Evolutionary conservation across 176 grass and related monocot genomes (phyloP).

Genomic region (Cenchrus americanus): DNA sequence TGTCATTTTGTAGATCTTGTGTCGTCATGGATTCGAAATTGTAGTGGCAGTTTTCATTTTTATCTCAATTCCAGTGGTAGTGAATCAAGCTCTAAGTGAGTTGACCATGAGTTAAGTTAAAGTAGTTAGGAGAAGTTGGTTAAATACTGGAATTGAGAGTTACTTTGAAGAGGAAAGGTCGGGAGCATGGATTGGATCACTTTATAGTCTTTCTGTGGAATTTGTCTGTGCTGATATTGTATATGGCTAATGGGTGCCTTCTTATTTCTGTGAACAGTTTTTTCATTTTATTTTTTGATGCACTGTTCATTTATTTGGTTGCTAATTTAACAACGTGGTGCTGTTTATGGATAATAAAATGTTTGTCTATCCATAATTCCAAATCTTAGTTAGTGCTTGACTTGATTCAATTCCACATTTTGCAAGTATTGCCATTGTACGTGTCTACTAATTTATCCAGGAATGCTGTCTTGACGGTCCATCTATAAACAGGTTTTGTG

Average conservation of each 20-base stretch:
- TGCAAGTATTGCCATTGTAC: background rate
- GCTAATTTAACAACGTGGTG: background rate
- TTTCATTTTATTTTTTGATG: background rate
- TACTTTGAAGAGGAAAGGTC: background rate
- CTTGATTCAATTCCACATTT: background rate
- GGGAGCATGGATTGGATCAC: background rate
- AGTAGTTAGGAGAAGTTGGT: background rate
- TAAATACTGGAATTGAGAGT: background rate
- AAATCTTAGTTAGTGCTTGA: background rate
- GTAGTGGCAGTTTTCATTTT: background rate
- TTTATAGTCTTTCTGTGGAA: background rate
- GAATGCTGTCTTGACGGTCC: constrained; percentile 8
- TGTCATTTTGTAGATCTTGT: constrained; percentile 1
- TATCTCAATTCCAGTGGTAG: background rate
- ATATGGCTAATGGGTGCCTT: background rate
- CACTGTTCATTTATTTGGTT: background rate
- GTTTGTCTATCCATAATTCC: background rate
- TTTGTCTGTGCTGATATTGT: background rate
- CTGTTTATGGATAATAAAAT: background rate
- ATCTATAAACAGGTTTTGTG: constrained; percentile 74
- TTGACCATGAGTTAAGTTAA: constrained; percentile 11
- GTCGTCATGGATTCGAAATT: background rate
- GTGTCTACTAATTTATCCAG: constrained; percentile 26
- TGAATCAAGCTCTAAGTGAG: background rate
- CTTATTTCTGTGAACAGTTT: background rate